Conservation (phyloP, 2,329 filamentous ascomycete species). For the Xylaria sp. region DNA sequence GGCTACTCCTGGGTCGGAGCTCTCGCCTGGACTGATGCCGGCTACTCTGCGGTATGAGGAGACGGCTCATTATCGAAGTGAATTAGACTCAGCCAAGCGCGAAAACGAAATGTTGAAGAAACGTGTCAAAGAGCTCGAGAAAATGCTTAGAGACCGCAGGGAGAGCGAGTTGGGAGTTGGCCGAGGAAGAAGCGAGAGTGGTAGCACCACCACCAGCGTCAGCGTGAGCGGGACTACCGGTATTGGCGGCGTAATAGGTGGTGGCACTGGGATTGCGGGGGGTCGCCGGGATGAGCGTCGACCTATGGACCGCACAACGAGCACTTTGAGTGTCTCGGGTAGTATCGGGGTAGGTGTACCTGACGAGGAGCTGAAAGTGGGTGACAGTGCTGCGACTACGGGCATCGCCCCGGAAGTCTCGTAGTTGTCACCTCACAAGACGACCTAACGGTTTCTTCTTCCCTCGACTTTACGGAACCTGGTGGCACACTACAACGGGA, state of each 20-base stretch:
- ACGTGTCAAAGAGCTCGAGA: slow-evolving; percentile 70
- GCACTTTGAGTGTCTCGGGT: slow-evolving; percentile 56
- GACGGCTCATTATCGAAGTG: slow-evolving; percentile 66
- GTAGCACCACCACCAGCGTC: slow-evolving; percentile 63
- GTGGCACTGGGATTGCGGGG: slow-evolving; percentile 58
- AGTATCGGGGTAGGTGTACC: slow-evolving; percentile 65
- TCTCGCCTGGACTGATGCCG: slow-evolving; percentile 65
- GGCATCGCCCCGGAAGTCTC: slow-evolving; percentile 42
- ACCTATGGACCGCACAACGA: slow-evolving; percentile 57
- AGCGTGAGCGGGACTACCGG: slow-evolving; percentile 52
- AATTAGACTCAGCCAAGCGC: slow-evolving; percentile 69
- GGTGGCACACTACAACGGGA: background rate
- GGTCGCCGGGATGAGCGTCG: slow-evolving; percentile 53
- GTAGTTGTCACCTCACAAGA: background rate
- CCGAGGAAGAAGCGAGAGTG: slow-evolving; percentile 60
- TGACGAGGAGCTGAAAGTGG: slow-evolving; percentile 69
- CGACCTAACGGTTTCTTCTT: slow-evolving; percentile 5
- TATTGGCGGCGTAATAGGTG: slow-evolving; percentile 38
- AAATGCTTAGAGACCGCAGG: slow-evolving; percentile 60
- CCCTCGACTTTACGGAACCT: background rate
- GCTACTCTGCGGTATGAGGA: slow-evolving; percentile 71
- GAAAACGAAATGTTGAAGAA: slow-evolving; percentile 72
- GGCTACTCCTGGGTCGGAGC: slow-evolving; percentile 56
- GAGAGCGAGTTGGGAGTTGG: slow-evolving; percentile 53
- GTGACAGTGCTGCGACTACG: slow-evolving; percentile 69